A percentile compares a stretch with the other conserved stretches of the same genome.
These are phyloP conservation scores for Aureobasidium uvarum DNA, from an alignment of 2,329 filamentous ascomycete species.

Conservation along the genomic window DNA sequence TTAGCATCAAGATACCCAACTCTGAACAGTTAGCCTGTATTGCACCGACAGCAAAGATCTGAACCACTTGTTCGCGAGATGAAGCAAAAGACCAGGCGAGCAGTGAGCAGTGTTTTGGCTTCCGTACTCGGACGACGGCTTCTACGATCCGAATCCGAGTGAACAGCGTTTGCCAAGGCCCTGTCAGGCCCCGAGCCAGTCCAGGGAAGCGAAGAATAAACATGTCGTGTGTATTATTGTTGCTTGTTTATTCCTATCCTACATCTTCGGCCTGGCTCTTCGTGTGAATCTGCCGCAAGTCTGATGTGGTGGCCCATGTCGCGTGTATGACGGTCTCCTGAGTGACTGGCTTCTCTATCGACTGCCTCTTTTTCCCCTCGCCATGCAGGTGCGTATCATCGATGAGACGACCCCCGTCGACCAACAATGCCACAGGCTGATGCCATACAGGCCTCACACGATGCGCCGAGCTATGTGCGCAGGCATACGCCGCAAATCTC, in stretches of 20 bases:
- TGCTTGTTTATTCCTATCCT: constrained; percentile 15
- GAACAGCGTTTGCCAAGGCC: constrained; percentile 19
- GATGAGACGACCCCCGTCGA: neutral
- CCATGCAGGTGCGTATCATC: constrained; percentile 26
- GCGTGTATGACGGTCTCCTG: constrained; percentile 22
- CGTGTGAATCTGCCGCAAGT: constrained; percentile 2
- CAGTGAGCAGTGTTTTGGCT: neutral
- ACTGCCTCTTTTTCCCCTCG: constrained; percentile 20
- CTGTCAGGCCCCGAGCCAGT: constrained; percentile 17
- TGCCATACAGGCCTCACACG: constrained; percentile 31
- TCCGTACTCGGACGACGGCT: neutral
- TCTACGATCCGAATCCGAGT: constrained; percentile 1
- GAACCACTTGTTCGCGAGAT: neutral
- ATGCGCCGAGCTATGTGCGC: constrained; percentile 45
- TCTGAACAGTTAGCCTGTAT: neutral
- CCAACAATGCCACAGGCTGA: constrained; percentile 13
- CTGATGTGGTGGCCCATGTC: constrained; percentile 15
- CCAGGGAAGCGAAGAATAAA: constrained; percentile 23
- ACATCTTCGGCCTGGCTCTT: neutral
- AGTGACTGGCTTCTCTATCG: constrained; percentile 21
- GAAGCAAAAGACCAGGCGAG: neutral
- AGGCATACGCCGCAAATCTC: constrained; percentile 62
- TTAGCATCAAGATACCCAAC: constrained; percentile 25
- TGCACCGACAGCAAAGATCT: neutral
- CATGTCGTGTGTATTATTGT: constrained; percentile 2